Conservation (phyloP, 441 rosid genomes). For the Pelargonium citronellum region DNA sequence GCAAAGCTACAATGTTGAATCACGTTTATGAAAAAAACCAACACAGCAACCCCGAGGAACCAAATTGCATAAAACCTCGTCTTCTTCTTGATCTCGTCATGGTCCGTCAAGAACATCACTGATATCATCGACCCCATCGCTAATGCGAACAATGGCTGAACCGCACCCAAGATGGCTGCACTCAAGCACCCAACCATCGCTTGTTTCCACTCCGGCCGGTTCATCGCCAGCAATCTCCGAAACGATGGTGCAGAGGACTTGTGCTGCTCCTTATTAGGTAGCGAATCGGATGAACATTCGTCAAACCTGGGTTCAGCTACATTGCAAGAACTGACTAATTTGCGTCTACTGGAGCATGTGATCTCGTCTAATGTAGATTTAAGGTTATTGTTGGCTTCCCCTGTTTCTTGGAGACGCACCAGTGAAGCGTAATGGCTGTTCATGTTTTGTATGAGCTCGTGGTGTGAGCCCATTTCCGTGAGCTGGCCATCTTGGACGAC, state of each 20-base stretch:
- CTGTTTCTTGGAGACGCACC: constrained; percentile 33
- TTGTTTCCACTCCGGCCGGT: constrained; percentile 24
- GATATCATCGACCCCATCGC: constrained; percentile 15
- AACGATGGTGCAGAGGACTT: constrained; percentile 12
- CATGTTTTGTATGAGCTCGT: constrained; percentile 16
- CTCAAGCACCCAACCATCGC: constrained; percentile 15
- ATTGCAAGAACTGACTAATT: too few relatives aligned
- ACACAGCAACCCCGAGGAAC: constrained; percentile 19
- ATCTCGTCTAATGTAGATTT: neutral
- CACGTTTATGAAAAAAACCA: constrained; percentile 17
- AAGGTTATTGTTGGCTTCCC: constrained; percentile 26
- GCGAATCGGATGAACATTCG: too few relatives aligned
- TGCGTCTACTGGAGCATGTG: neutral
- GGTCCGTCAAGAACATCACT: constrained; percentile 17
- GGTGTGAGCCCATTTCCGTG: constrained; percentile 25
- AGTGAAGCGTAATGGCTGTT: constrained; percentile 17
- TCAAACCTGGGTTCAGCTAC: too few relatives aligned
- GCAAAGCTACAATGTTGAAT: constrained; percentile 27
- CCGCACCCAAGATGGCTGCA: constrained; percentile 10
- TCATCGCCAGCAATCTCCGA: constrained; percentile 14
- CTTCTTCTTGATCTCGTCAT: constrained; percentile 9
- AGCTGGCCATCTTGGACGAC: constrained; percentile 23
- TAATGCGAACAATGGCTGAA: constrained; percentile 16
- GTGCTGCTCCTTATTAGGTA: neutral
- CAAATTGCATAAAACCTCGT: constrained; percentile 18